A percentile compares a stretch with the other conserved stretches of the same genome.
These are phyloP conservation scores for Lactarius sp. DNA, from an alignment of 768 basidiomycete species.

Conservation along the genomic window DNA sequence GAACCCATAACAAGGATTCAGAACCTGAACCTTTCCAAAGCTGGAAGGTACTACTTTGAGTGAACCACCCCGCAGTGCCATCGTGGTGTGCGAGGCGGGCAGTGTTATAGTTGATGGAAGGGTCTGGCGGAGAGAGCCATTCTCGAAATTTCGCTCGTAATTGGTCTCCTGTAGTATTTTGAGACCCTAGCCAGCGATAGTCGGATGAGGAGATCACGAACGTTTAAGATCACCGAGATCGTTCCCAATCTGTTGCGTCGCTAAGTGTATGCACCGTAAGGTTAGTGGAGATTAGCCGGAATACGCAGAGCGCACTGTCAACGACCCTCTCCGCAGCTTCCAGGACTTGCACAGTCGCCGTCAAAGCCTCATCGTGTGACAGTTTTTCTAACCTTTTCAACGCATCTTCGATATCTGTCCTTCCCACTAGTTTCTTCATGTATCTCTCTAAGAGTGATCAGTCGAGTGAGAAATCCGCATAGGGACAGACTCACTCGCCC, in stretches of 20 bases:
- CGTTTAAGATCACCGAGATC: background rate
- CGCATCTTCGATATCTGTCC: conserved; percentile 1
- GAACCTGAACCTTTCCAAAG: no score
- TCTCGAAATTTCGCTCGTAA: no score
- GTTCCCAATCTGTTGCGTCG: background rate
- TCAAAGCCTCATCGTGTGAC: background rate
- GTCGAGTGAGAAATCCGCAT: background rate
- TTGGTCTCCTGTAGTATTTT: no score
- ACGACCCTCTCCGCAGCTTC: background rate
- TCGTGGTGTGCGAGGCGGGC: no score
- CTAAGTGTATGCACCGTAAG: no score
- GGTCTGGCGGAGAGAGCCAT: no score
- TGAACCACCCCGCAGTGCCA: no score
- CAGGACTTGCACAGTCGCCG: background rate
- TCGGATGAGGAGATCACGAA: no score
- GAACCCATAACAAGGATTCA: no score
- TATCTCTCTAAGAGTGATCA: background rate
- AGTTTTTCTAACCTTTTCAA: conserved; percentile 6
- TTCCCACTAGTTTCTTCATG: background rate
- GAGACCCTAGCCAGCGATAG: no score
- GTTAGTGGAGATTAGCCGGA: background rate
- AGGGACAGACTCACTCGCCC: background rate
- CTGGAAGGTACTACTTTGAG: no score
- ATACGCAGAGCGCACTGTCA: background rate
- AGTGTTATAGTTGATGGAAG: no score